phyloP scores from a whole-genome alignment of 768 basidiomycete species.

The Cyathus striatus region DNA sequence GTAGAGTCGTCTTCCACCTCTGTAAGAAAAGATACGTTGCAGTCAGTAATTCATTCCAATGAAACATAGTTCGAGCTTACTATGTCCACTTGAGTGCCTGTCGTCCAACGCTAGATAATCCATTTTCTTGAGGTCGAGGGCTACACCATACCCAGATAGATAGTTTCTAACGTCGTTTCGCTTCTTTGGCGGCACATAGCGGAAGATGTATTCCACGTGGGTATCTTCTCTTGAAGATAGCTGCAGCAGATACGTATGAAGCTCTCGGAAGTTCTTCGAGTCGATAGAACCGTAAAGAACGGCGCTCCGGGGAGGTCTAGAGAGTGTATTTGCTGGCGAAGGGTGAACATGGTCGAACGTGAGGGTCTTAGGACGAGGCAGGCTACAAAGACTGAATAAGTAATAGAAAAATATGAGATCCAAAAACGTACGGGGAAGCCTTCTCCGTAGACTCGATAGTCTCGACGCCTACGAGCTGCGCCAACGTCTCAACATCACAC shows the following conservation, averaged over 20 bases:
- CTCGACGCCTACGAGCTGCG: conserved; percentile 45
- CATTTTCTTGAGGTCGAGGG: conserved; percentile 92
- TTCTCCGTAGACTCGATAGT: conserved; percentile 35
- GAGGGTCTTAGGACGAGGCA: conserved; percentile 44
- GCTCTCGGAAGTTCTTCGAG: conserved; percentile 61
- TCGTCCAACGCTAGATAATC: conserved; percentile 96
- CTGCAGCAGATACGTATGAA: conserved; percentile 61
- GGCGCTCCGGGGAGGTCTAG: conserved; percentile 54
- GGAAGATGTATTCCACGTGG: conserved; percentile 68
- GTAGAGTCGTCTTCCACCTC: neutral
- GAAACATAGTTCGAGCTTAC: conserved; percentile 3
- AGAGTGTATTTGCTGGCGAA: conserved; percentile 34
- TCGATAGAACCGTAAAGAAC: conserved; percentile 73
- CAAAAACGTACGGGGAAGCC: conserved; percentile 17
- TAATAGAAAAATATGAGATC: conserved; percentile 8
- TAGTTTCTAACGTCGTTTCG: conserved; percentile 27
- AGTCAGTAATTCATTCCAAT: neutral
- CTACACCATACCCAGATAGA: conserved; percentile 88
- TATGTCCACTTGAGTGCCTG: conserved; percentile 35
- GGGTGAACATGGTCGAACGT: conserved; percentile 78
- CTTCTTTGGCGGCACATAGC: conserved; percentile 49
- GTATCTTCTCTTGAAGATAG: conserved; percentile 40
- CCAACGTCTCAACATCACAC: conserved; percentile 61
- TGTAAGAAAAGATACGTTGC: no score
- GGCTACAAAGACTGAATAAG: conserved; percentile 7